Conservation (phyloP, 2,329 filamentous ascomycete species). For the Diplodia seriata region DNA sequence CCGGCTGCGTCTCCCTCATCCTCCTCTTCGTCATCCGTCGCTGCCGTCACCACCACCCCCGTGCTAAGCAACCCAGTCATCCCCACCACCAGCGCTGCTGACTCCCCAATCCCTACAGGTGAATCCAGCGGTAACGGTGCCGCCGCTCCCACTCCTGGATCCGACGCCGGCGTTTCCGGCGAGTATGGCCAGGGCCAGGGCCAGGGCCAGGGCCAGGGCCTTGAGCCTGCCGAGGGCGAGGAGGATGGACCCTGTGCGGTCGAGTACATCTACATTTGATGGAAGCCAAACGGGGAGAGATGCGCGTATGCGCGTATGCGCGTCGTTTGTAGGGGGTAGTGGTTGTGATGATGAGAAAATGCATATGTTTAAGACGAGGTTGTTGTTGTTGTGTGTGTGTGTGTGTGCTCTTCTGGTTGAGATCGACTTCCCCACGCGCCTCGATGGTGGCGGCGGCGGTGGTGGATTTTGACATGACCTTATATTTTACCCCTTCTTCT, state of each 20-base stretch:
- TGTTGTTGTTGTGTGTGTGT: too few species aligned
- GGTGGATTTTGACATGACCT: not conserved
- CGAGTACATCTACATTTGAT: constrained; percentile 11
- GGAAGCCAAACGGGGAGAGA: not conserved
- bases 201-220: not conserved
- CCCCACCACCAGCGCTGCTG: constrained; percentile 24
- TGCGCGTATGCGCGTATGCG: too few species aligned
- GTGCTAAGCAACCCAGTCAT: constrained; percentile 17
- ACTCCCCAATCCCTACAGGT: constrained; percentile 23
- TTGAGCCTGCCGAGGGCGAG: constrained; percentile 8
- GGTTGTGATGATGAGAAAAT: not conserved
- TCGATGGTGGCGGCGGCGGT: not conserved
- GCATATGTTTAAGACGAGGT: not conserved
- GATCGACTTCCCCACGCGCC: not conserved
- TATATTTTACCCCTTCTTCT: not conserved
- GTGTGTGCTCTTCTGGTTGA: not conserved
- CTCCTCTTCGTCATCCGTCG: too few species aligned
- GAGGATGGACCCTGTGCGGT: constrained; percentile 15
- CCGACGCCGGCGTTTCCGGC: constrained; percentile 3
- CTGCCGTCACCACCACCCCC: not conserved
- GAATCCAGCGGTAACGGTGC: not conserved
- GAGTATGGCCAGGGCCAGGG: constrained; percentile 1
- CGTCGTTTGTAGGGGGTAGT: not conserved
- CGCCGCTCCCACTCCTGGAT: not conserved
- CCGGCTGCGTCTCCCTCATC: not conserved